Percentiles rank a stretch among this genome's conserved stretches.
Evolutionary conservation across 208 protist species (phyloP).

Genomic region (Lotmaria passim): DNA sequence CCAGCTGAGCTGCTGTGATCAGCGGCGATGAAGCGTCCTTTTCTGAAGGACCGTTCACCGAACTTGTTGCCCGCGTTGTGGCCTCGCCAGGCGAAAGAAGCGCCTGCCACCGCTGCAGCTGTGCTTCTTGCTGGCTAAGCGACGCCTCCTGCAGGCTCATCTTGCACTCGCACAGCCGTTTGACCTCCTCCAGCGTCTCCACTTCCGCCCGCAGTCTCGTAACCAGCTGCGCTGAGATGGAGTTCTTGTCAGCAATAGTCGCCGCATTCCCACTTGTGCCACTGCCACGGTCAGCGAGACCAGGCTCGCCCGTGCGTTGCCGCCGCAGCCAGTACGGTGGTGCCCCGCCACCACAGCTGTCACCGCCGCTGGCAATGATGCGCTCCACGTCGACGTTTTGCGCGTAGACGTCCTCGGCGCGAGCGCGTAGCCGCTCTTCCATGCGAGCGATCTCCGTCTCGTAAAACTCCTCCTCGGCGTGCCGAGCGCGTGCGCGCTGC

Average conservation of each 20-base stretch:
- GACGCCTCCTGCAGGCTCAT: conserved; percentile 32
- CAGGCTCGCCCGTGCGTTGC: neutral
- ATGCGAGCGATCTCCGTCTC: conserved; percentile 31
- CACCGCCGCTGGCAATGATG: conserved; percentile 28
- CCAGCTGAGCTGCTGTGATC: conserved; percentile 33
- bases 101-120: conserved; percentile 26
- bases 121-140: conserved; percentile 20
- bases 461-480: conserved; percentile 38
- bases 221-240: conserved; percentile 5
- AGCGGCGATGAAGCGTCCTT: conserved; percentile 1
- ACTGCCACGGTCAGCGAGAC: neutral
- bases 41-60: neutral
- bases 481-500: conserved; percentile 19
- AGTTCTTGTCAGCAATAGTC: neutral
- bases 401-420: conserved; percentile 38
- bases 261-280: neutral
- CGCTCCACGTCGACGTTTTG: conserved; percentile 44
- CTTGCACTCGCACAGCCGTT: conserved; percentile 32
- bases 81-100: neutral
- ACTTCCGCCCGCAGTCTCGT: conserved; percentile 29
- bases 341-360: neutral
- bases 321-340: conserved; percentile 22
- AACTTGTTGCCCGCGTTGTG: neutral
- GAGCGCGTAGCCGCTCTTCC: conserved; percentile 39
- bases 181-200: conserved; percentile 26